Base-by-base conservation (phyloP, 345 rosid genomes). In the Populus ilicifolia region DNA sequence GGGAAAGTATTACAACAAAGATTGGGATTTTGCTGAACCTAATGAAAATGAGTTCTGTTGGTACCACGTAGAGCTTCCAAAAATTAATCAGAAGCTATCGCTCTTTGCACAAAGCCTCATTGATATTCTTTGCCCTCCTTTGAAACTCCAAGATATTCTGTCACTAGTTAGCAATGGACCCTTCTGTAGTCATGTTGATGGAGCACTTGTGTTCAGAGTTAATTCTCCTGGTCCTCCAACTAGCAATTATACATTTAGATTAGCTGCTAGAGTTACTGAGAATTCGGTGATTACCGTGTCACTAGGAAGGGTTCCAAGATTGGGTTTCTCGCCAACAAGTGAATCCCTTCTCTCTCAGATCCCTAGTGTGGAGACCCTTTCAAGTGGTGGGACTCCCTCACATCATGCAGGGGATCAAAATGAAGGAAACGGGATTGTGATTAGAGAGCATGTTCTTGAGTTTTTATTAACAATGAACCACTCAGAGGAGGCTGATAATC, bases 401-500 rank as follows among this genome's bases (percentile, higher is more conserved):
- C 81, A 79, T 71, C 59, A 56, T 20, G 82, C 81, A 54, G 87
- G 86, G 72, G 92, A 86, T 77, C 86, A 72, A n/a, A 89, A 80
- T 84, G 94, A 89, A 64, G 85, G 87, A 63, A 81, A 89, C 17
- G 97, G 92, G 76, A 84, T 88, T 78, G 97, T 96, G 72, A 94
- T 96, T n/a, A 89, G 86, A 83, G 99, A 94, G 83, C 99, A 96
- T 84, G 98, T 96, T 83, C 95, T 96, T 56, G 99, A 96, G 74
- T 96, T 94, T 75, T 86, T 96, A 52, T 69, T 96, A 77, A 96
- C 94, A 1, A 96, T 94, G 99, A 96, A 94, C 79, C 99, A 96
- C 77, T 92, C 99, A 20, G 98, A 96, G 86, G 98, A 90, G 87
- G 98, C 97, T 69, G 99, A 96, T 81, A 96, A 96, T 81, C 98